phyloP scores from a whole-genome alignment of 208 protist species.

The Acanthamoeba culbertsoni region DNA sequence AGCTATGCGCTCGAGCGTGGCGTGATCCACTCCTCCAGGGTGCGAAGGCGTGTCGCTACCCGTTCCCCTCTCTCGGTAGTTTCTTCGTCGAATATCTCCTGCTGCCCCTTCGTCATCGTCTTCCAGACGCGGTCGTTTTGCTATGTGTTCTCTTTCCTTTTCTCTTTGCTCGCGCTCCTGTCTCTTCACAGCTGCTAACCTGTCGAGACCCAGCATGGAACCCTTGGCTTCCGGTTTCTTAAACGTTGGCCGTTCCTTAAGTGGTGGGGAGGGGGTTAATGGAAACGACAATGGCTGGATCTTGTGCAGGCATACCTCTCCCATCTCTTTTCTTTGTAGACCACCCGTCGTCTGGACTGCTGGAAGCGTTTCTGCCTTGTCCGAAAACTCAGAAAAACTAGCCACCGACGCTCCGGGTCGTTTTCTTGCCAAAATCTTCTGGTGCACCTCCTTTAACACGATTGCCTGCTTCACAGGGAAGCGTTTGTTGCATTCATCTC shows the following conservation, averaged over 20 bases:
- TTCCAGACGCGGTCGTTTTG: not conserved
- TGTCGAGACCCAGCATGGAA: slow-evolving; percentile 42
- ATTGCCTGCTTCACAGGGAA: not conserved
- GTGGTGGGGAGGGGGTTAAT: not conserved
- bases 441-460: not conserved
- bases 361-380: not conserved
- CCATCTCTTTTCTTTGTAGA: not conserved
- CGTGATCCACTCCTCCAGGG: slow-evolving; percentile 31
- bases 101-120: not conserved
- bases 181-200: slow-evolving; percentile 16
- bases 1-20: not conserved
- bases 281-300: not conserved
- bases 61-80: slow-evolving; percentile 4
- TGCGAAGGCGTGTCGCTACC: slow-evolving; percentile 43
- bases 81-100: not conserved
- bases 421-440: not conserved
- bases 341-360: not conserved
- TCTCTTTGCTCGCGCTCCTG: not conserved
- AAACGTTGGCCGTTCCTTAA: not conserved
- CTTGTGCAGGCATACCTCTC: not conserved
- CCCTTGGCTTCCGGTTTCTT: not conserved
- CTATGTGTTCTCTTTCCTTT: not conserved
- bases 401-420: not conserved
- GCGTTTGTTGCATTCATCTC: not conserved
- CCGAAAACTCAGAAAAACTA: not conserved